Conservation (phyloP, 345 rosid genomes). For the Linum lewisii region DNA sequence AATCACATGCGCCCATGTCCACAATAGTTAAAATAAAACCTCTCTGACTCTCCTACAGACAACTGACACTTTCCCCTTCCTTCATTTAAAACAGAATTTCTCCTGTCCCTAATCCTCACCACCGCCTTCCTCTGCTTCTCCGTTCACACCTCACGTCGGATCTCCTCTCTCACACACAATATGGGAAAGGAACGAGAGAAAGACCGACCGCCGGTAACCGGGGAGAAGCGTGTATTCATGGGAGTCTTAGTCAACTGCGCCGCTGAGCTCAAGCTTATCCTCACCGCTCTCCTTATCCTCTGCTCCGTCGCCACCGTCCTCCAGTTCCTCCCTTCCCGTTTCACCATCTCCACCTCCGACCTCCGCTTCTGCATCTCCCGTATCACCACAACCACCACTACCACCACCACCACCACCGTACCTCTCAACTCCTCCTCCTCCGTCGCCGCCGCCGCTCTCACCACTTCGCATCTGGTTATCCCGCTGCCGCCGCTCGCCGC, state of each 20-base stretch:
- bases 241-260: slow-evolving; percentile 59
- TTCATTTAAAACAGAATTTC: too few species aligned
- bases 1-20: too few species aligned
- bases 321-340: slow-evolving; percentile 66
- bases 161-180: not conserved
- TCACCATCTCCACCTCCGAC: slow-evolving; percentile 61
- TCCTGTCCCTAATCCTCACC: not conserved
- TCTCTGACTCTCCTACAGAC: too few species aligned
- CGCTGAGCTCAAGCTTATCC: slow-evolving; percentile 55
- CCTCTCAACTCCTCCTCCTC: slow-evolving; percentile 21
- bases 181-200: slow-evolving; percentile 47
- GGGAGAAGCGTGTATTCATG: slow-evolving; percentile 37
- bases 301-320: slow-evolving; percentile 55
- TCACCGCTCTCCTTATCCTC: slow-evolving; percentile 53
- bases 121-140: not conserved
- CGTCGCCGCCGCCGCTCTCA: slow-evolving; percentile 19
- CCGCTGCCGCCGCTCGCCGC: slow-evolving; percentile 4
- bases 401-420: slow-evolving; percentile 38
- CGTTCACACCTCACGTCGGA: not conserved
- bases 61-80: too few species aligned
- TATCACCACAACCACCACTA: slow-evolving; percentile 72
- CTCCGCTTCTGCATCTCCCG: slow-evolving; percentile 72
- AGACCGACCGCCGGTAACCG: slow-evolving; percentile 13
- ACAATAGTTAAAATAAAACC: too few species aligned
- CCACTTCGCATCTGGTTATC: slow-evolving; percentile 13